Conservation (phyloP, 2,329 filamentous ascomycete species). For the Purpureocillium lavendulum region DNA sequence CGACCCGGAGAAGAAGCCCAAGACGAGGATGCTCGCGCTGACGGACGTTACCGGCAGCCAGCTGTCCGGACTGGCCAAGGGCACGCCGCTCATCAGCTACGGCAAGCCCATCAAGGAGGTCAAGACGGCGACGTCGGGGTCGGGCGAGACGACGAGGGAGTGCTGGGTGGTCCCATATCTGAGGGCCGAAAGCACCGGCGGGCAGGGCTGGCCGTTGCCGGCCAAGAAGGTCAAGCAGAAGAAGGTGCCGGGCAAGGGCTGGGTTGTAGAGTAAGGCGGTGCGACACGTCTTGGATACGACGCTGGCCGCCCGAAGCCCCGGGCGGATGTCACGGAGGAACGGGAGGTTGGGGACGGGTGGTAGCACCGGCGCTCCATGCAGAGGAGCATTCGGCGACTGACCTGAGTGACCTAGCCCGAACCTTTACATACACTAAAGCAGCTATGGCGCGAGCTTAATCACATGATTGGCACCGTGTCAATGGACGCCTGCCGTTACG, state of each 20-base stretch:
- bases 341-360: no score
- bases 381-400: no score
- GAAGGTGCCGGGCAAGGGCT: conserved; percentile 63
- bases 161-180: conserved; percentile 79
- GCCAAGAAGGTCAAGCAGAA: conserved; percentile 77
- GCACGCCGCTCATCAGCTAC: conserved; percentile 74
- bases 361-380: no score
- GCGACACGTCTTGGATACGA: neutral
- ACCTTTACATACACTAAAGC: no score
- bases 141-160: conserved; percentile 47
- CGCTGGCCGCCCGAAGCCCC: neutral
- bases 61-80: conserved; percentile 70
- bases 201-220: conserved; percentile 75
- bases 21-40: conserved; percentile 81
- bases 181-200: conserved; percentile 56
- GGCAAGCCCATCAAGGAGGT: conserved; percentile 90
- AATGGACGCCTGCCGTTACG: no score
- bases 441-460: neutral
- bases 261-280: conserved; percentile 53
- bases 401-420: no score
- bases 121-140: conserved; percentile 29
- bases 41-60: conserved; percentile 70
- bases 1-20: conserved; percentile 47
- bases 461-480: conserved; percentile 1
- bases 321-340: no score